Percentiles rank a stretch among this genome's conserved stretches.
phyloP scores from a whole-genome alignment of 495 filamentous ascomycete genomes.

The Penicillium simplicissimum region DNA sequence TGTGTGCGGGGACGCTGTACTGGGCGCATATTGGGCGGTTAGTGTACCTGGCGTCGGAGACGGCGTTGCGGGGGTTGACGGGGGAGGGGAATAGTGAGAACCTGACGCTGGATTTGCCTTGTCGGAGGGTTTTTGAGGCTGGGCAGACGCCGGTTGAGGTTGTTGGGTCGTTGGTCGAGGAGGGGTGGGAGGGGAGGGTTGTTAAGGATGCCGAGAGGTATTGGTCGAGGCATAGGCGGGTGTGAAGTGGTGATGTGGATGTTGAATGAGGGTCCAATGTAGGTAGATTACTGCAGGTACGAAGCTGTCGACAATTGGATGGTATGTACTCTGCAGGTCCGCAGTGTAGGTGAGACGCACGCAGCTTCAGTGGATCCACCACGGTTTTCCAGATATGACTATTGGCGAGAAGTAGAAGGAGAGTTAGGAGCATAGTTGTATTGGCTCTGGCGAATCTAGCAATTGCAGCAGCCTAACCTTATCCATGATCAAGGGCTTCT shows the following conservation, averaged over 20 bases:
- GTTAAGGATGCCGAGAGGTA: slow-evolving; percentile 47
- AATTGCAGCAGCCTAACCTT: too few species aligned
- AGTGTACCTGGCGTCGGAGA: slow-evolving; percentile 54
- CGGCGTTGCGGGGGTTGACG: slow-evolving; percentile 44
- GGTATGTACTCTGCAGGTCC: too few species aligned
- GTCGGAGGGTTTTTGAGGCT: slow-evolving; percentile 44
- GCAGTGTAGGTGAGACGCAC: too few species aligned
- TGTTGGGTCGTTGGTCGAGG: slow-evolving; percentile 42
- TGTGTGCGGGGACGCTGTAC: slow-evolving; percentile 51
- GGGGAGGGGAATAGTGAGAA: slow-evolving; percentile 53
- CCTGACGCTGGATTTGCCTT: slow-evolving; percentile 53
- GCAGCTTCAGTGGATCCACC: too few species aligned
- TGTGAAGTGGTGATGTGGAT: background rate
- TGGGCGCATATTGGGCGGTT: slow-evolving; percentile 59
- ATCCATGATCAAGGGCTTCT: too few species aligned
- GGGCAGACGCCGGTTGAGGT: slow-evolving; percentile 52
- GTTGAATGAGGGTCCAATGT: too few species aligned
- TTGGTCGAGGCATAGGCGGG: slow-evolving; percentile 38
- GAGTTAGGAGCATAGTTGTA: too few species aligned
- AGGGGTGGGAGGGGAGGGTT: slow-evolving; percentile 45
- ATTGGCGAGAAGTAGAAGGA: too few species aligned
- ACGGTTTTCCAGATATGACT: too few species aligned
- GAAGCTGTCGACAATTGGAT: too few species aligned
- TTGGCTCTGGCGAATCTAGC: too few species aligned
- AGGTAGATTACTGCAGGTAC: too few species aligned